Conservation (phyloP, 129 eudicot genomes). For the Centrapalus pauciflorus region DNA sequence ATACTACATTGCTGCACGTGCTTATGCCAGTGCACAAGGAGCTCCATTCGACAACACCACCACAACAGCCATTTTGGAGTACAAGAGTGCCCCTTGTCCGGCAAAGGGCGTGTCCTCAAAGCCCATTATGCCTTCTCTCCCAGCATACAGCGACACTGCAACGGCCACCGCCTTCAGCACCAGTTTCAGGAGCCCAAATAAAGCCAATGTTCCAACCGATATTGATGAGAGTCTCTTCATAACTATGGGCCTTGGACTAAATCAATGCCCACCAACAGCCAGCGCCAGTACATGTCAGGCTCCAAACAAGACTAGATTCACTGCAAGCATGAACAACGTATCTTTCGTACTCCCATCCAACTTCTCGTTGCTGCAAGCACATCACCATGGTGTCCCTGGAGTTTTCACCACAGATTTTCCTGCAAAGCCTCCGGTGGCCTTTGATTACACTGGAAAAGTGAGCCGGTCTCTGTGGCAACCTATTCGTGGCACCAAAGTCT, state of each 20-base stretch:
- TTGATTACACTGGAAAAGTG: slow-evolving; percentile 89
- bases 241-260: slow-evolving; percentile 76
- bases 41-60: slow-evolving; percentile 92
- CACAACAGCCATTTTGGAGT: slow-evolving; percentile 91
- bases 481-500: slow-evolving; percentile 51
- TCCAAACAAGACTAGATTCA: slow-evolving; percentile 78
- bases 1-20: slow-evolving; percentile 88
- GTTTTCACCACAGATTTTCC: slow-evolving; percentile 89
- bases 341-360: slow-evolving; percentile 79
- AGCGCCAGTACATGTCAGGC: slow-evolving; percentile 68
- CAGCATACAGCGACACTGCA: slow-evolving; percentile 81
- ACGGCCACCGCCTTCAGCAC: slow-evolving; percentile 74
- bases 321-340: slow-evolving; percentile 94
- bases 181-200: slow-evolving; percentile 61
- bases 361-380: slow-evolving; percentile 81
- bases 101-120: slow-evolving; percentile 42
- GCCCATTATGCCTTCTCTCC: slow-evolving; percentile 65
- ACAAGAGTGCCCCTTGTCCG: slow-evolving; percentile 68
- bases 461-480: slow-evolving; percentile 91
- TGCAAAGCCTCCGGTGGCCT: slow-evolving; percentile 59
- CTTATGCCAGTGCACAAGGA: slow-evolving; percentile 90
- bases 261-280: slow-evolving; percentile 56
- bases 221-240: slow-evolving; percentile 70
- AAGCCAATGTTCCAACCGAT: slow-evolving; percentile 58
- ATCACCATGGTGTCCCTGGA: slow-evolving; percentile 67